Conservation (phyloP, 257 asterid species). For the Solanum tarapatanum region DNA sequence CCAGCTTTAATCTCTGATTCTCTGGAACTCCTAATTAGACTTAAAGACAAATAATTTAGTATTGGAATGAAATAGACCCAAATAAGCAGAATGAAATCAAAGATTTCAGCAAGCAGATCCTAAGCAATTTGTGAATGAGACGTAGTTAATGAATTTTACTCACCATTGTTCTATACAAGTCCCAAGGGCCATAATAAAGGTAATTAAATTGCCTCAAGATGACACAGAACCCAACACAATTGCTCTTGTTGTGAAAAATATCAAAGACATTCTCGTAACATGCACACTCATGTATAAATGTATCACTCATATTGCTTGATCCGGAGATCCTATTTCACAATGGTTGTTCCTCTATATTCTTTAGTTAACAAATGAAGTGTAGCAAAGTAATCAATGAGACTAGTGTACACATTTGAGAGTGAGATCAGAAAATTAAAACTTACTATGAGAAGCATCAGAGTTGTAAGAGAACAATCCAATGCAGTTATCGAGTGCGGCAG, state of each 20-base stretch:
- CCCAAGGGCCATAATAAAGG: not conserved
- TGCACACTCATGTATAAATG: not conserved
- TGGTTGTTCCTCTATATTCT: not conserved
- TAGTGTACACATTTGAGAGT: not conserved
- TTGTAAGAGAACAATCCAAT: conserved; percentile 39
- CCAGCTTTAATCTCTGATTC: not conserved
- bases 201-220: not conserved
- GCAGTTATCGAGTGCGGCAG: conserved; percentile 51
- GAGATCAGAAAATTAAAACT: conserved; percentile 16
- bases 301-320: not conserved
- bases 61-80: not conserved
- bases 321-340: not conserved
- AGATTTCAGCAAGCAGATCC: not conserved
- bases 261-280: not conserved
- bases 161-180: not conserved
- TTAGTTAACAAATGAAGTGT: not conserved
- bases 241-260: not conserved
- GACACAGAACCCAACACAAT: not conserved
- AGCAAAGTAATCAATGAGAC: not conserved
- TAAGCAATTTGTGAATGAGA: not conserved
- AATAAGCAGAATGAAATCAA: not conserved
- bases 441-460: conserved; percentile 38
- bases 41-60: not conserved
- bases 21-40: not conserved
- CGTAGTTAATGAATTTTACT: not conserved